Evolutionary conservation across 2,329 filamentous ascomycete species (phyloP).

Genomic region (Fusarium palustre): DNA sequence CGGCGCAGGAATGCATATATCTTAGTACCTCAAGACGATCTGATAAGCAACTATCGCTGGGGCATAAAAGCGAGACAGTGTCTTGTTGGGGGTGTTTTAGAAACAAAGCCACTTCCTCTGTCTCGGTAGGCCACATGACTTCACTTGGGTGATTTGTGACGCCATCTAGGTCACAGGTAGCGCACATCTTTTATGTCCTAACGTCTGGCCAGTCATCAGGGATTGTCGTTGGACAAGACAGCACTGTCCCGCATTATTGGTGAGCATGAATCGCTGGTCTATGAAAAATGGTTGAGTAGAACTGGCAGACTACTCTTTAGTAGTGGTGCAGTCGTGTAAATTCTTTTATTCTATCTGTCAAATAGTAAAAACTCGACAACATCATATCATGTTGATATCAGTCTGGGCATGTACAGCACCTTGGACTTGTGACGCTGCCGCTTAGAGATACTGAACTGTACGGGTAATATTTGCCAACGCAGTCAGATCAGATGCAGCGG

Average conservation of each 20-base stretch:
- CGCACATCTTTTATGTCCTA: constrained; percentile 23
- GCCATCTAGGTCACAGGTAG: constrained; percentile 46
- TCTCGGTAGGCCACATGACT: constrained; percentile 42
- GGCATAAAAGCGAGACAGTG: not conserved
- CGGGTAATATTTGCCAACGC: constrained; percentile 5
- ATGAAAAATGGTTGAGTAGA: constrained; percentile 3
- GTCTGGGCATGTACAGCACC: not conserved
- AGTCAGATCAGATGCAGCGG: constrained; percentile 33
- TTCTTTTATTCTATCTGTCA: not conserved
- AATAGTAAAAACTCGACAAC: not conserved
- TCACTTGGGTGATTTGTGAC: constrained; percentile 46
- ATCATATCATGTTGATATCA: not conserved
- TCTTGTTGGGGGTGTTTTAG: too few species aligned
- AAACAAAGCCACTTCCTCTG: too few species aligned
- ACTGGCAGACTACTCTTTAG: not conserved
- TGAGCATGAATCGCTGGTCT: constrained; percentile 9
- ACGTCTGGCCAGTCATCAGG: constrained; percentile 24
- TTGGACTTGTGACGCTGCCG: constrained; percentile 5
- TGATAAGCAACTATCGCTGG: constrained; percentile 1
- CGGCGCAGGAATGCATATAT: not conserved
- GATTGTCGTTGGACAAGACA: constrained; percentile 30
- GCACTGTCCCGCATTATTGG: not conserved
- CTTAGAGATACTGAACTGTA: not conserved
- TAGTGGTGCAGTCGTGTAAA: constrained; percentile 7
- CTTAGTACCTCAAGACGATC: not conserved